Evolutionary conservation across 345 rosid species (phyloP).

Genomic region (Linum usitatissimum): DNA sequence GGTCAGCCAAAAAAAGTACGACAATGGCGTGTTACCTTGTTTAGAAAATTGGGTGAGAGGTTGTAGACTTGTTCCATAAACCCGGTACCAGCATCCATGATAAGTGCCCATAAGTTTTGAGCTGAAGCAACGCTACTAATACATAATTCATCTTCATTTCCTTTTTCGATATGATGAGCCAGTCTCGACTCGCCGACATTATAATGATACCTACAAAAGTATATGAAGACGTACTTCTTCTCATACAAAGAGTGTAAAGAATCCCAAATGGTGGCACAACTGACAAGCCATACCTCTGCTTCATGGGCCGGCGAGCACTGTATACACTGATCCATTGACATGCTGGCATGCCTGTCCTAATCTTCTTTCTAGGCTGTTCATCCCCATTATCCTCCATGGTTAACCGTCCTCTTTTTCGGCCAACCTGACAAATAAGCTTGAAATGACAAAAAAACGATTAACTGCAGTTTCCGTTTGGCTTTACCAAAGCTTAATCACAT

Average conservation of each 20-base stretch:
- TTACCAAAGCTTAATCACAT: background rate
- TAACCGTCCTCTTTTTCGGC: slow-evolving; percentile 73
- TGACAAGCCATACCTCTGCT: slow-evolving; percentile 53
- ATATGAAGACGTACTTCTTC: background rate
- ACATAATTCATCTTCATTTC: slow-evolving; percentile 81
- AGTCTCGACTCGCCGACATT: slow-evolving; percentile 80
- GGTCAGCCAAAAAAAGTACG: background rate
- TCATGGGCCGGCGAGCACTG: slow-evolving; percentile 89
- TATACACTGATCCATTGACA: slow-evolving; percentile 92
- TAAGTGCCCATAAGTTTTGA: slow-evolving; percentile 89
- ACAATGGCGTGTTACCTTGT: slow-evolving; percentile 43
- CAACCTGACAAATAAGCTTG: slow-evolving; percentile 37
- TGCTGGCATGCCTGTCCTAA: slow-evolving; percentile 82
- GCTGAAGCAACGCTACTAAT: slow-evolving; percentile 91
- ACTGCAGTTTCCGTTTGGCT: background rate
- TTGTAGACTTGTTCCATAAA: slow-evolving; percentile 83
- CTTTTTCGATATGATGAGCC: slow-evolving; percentile 75
- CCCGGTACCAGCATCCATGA: slow-evolving; percentile 97
- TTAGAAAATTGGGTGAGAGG: slow-evolving; percentile 65
- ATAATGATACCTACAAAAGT: slow-evolving; percentile 70
- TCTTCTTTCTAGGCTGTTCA: slow-evolving; percentile 80
- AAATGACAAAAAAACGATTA: background rate
- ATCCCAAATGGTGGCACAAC: background rate
- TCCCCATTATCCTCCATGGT: slow-evolving; percentile 74
- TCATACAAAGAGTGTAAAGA: background rate